Evolutionary conservation across 805 yeast genomes (phyloP).

Genomic region (Myxozyma geophila): DNA sequence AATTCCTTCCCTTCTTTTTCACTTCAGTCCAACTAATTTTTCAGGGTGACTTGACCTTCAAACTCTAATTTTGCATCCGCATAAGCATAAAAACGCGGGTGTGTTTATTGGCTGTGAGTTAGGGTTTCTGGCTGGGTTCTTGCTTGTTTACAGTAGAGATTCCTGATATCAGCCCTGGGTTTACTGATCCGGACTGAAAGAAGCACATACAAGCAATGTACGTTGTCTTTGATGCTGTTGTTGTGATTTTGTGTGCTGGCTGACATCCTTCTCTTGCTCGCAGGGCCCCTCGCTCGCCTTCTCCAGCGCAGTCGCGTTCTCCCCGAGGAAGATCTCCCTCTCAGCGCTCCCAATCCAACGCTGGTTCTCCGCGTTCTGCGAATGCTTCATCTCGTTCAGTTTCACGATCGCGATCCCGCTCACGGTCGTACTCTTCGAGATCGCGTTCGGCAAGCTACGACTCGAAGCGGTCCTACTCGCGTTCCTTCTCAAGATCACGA

Average conservation of each 20-base stretch:
- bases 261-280: not conserved
- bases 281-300: constrained; percentile 7
- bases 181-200: no score
- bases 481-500: constrained; percentile 11
- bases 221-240: no score
- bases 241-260: no score
- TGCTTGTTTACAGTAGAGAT: no score
- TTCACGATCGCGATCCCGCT: constrained; percentile 6
- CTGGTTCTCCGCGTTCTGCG: not conserved
- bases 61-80: not conserved
- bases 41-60: no score
- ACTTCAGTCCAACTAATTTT: no score
- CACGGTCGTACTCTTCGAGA: not conserved
- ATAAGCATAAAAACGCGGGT: not conserved
- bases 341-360: constrained; percentile 5
- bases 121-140: no score
- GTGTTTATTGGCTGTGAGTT: no score
- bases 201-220: no score
- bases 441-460: constrained; percentile 1
- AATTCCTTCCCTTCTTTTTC: no score
- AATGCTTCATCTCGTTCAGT: not conserved
- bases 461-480: constrained; percentile 3
- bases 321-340: constrained; percentile 9
- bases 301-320: constrained; percentile 10
- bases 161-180: no score